Evolutionary conservation across 148 eudicot genomes (phyloP).

Genomic region (Fallopia convolvulus): DNA sequence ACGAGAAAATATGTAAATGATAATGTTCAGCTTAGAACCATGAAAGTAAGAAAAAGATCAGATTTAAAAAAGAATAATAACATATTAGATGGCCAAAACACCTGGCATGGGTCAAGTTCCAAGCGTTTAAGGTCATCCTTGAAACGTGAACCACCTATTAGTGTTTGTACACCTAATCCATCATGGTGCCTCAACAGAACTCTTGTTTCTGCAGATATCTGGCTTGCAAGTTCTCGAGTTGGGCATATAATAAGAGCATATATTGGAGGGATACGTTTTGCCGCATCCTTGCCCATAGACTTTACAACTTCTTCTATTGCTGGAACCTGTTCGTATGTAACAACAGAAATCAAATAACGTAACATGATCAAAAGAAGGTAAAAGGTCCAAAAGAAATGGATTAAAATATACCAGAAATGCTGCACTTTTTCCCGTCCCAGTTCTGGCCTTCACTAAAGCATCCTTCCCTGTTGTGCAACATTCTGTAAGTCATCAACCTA

Average conservation of each 20-base stretch:
- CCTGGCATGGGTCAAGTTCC: slow-evolving; percentile 84
- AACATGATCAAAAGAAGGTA: slow-evolving; percentile 3
- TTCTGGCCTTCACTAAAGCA: slow-evolving; percentile 76
- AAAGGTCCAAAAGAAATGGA: slow-evolving; percentile 9
- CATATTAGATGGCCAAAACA: slow-evolving; percentile 13
- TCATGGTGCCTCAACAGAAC: slow-evolving; percentile 80
- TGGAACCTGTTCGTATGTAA: slow-evolving; percentile 82
- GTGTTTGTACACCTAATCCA: slow-evolving; percentile 74
- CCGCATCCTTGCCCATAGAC: slow-evolving; percentile 34
- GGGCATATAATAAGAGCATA: slow-evolving; percentile 90
- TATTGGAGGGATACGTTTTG: slow-evolving; percentile 52
- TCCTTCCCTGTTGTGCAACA: slow-evolving; percentile 59
- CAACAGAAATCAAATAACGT: slow-evolving; percentile 17
- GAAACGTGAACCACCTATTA: slow-evolving; percentile 87
- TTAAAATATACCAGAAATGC: slow-evolving; percentile 82
- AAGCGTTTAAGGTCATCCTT: slow-evolving; percentile 79
- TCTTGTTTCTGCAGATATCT: slow-evolving; percentile 84
- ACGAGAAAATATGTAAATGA: not conserved
- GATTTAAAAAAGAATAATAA: not conserved
- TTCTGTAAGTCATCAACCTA: slow-evolving; percentile 11
- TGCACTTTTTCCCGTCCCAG: slow-evolving; percentile 87
- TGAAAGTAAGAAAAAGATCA: not conserved
- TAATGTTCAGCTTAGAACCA: not conserved
- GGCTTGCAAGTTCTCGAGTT: slow-evolving; percentile 95
- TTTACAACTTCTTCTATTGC: slow-evolving; percentile 97